These are phyloP conservation scores for Xerophyta viscosa DNA, from an alignment of 106 monocot species.

Conservation along the genomic window DNA sequence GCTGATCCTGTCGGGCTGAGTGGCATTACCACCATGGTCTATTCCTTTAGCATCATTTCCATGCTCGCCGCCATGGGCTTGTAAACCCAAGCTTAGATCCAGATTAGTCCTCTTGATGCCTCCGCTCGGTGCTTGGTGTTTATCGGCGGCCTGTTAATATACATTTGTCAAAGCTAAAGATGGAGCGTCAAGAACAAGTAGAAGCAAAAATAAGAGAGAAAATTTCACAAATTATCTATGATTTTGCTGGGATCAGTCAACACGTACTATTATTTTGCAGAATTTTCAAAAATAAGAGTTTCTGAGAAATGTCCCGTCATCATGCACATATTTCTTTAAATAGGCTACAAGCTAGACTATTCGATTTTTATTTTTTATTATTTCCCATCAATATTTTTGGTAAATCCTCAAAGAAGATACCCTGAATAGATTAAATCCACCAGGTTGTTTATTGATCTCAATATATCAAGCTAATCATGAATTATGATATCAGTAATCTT, in stretches of 20 bases:
- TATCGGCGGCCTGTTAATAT: conserved; percentile 36
- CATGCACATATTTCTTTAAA: too few species aligned
- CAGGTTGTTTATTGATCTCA: too few species aligned
- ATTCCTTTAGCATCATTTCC: conserved; percentile 2
- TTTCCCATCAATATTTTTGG: too few species aligned
- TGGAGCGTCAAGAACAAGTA: background rate
- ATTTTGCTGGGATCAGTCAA: background rate
- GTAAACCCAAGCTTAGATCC: conserved; percentile 45
- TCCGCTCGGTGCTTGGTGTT: conserved; percentile 11
- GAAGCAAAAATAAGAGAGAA: background rate
- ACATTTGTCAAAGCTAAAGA: background rate
- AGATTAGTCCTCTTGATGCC: conserved; percentile 29
- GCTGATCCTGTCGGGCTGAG: background rate
- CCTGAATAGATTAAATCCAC: too few species aligned
- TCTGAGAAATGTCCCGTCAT: too few species aligned
- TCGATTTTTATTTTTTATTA: too few species aligned
- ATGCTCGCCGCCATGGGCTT: conserved; percentile 28
- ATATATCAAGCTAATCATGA: too few species aligned
- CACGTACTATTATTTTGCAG: background rate
- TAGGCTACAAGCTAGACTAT: too few species aligned
- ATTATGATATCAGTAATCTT: too few species aligned
- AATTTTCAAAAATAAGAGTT: too few species aligned
- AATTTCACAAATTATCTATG: background rate
- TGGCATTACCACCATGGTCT: background rate
- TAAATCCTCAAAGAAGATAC: too few species aligned